phyloP scores from a whole-genome alignment of 352 stramenopile genomes.

The Phytopythium montanum region DNA sequence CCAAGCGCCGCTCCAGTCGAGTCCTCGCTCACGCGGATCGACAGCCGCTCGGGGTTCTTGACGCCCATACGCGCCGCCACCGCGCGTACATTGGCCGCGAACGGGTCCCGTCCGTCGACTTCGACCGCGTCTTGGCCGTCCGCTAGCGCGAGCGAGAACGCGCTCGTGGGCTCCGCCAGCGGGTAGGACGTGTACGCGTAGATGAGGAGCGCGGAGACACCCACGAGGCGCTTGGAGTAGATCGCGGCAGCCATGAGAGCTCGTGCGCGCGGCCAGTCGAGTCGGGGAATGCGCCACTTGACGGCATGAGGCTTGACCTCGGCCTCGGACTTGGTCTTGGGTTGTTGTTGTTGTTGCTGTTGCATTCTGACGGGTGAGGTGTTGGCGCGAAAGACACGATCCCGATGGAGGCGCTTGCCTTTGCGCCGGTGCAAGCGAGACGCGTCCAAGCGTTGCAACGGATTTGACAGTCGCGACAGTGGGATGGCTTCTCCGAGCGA shows the following conservation, averaged over 20 bases:
- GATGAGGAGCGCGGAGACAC: slow-evolving; percentile 18
- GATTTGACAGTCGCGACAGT: slow-evolving; percentile 2
- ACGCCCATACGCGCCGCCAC: slow-evolving; percentile 64
- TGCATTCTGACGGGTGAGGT: background rate
- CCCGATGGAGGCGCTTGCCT: background rate
- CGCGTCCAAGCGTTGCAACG: background rate
- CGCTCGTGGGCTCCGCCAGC: slow-evolving; percentile 54
- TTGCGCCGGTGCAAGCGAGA: slow-evolving; percentile 7
- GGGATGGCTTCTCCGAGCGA: too few species aligned
- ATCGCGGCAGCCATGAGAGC: slow-evolving; percentile 23
- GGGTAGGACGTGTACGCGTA: slow-evolving; percentile 43
- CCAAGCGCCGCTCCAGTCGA: slow-evolving; percentile 61
- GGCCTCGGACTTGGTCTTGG: too few species aligned
- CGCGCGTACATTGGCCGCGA: slow-evolving; percentile 57
- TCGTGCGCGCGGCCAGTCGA: slow-evolving; percentile 6
- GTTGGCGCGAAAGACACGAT: too few species aligned
- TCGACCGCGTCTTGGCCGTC: slow-evolving; percentile 51
- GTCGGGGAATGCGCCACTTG: slow-evolving; percentile 2
- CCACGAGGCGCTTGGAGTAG: slow-evolving; percentile 30
- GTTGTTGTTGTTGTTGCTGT: background rate
- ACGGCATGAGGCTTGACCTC: too few species aligned
- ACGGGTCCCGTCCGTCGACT: slow-evolving; percentile 49
- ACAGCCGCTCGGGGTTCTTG: slow-evolving; percentile 61
- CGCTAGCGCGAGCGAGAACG: slow-evolving; percentile 51
- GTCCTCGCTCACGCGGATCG: slow-evolving; percentile 59